A percentile compares a stretch with the other conserved stretches of the same genome.
Conservation (phyloP, 139 green algal species). For the Mesotaenium endlicherianum region DNA sequence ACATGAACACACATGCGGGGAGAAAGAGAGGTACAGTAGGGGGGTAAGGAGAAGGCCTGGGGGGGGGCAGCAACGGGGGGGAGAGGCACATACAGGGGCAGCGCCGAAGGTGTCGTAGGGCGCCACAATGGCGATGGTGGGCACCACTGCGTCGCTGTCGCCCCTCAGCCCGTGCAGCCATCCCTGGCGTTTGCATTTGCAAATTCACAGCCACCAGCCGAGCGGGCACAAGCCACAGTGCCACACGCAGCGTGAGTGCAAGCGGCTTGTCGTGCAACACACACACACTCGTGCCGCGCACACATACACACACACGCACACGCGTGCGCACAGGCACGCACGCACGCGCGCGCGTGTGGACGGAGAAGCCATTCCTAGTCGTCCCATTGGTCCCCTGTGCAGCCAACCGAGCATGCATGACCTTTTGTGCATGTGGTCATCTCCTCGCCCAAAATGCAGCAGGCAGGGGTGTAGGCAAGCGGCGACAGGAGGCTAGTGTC, state of each 20-base stretch:
- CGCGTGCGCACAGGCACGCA: not conserved
- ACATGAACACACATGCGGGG: too few relatives aligned
- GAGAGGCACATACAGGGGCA: slow-evolving; percentile 28
- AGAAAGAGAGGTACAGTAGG: too few relatives aligned
- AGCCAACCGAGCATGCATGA: too few relatives aligned
- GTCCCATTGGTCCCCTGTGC: too few relatives aligned
- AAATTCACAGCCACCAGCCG: not conserved
- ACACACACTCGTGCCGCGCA: not conserved
- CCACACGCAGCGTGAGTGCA: not conserved
- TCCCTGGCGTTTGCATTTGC: too few relatives aligned
- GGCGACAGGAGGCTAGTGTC: too few relatives aligned
- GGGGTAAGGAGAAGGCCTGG: too few relatives aligned
- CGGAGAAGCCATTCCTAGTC: too few relatives aligned
- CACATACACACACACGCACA: not conserved
- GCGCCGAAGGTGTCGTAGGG: slow-evolving; percentile 48
- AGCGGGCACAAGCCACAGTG: not conserved
- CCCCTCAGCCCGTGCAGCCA: slow-evolving; percentile 32
- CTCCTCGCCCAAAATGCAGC: too few relatives aligned
- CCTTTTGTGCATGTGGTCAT: too few relatives aligned
- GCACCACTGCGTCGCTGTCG: slow-evolving; percentile 8
- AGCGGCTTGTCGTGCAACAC: not conserved
- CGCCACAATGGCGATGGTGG: slow-evolving; percentile 44
- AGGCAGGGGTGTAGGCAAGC: too few relatives aligned
- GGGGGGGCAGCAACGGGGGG: not conserved
- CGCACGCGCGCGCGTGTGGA: too few relatives aligned